phyloP scores from a whole-genome alignment of 139 green algal species.

The Auxenochlorella protothecoides region DNA sequence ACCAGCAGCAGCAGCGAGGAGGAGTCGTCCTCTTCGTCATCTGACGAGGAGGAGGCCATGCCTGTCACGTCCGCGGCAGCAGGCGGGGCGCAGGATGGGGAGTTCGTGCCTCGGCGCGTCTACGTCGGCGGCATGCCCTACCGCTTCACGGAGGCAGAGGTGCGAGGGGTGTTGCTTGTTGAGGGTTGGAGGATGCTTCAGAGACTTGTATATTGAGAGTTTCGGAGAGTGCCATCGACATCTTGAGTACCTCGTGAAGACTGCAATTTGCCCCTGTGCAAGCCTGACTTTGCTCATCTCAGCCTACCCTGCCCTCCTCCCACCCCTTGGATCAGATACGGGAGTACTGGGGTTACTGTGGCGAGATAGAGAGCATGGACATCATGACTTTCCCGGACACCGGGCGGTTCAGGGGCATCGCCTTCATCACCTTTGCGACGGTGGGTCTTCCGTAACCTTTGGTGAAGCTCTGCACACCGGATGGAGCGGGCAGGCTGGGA shows the following conservation, averaged over 20 bases:
- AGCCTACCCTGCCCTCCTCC: not conserved
- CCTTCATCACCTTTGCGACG: slow-evolving; percentile 84
- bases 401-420: slow-evolving; percentile 83
- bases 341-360: slow-evolving; percentile 80
- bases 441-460: not conserved
- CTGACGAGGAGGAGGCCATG: too few species aligned
- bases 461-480: too few species aligned
- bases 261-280: too few species aligned
- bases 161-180: slow-evolving; percentile 3
- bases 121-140: slow-evolving; percentile 90
- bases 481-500: not conserved
- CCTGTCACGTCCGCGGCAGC: not conserved
- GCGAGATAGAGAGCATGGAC: slow-evolving; percentile 65
- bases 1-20: not conserved
- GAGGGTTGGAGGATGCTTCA: not conserved
- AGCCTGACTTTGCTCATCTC: too few species aligned
- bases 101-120: slow-evolving; percentile 37
- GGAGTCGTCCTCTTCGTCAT: not conserved
- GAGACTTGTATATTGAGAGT: too few species aligned
- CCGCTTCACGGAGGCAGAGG: slow-evolving; percentile 45
- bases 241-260: too few species aligned
- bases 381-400: slow-evolving; percentile 84
- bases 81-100: not conserved
- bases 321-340: slow-evolving; percentile 33
- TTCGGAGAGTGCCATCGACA: too few species aligned